Percentiles rank a stretch among this genome's conserved stretches.
Conservation (phyloP, 2,329 filamentous ascomycete genomes). For the Alternaria triticina region DNA sequence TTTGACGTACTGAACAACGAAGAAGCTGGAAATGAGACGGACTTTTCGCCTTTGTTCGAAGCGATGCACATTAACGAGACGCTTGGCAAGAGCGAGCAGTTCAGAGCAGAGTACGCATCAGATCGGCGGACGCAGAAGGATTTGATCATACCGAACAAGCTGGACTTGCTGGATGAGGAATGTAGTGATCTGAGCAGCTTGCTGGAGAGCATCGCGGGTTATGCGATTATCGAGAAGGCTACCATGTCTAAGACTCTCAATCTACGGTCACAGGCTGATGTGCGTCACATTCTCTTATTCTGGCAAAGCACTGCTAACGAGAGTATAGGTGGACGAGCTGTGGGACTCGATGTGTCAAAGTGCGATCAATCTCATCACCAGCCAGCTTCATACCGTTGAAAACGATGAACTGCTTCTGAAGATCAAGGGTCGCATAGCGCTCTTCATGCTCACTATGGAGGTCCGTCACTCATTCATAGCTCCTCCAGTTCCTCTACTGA, state of each 20-base stretch:
- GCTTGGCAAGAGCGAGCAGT: conserved; percentile 88
- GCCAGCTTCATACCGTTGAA: conserved; percentile 77
- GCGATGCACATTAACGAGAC: conserved; percentile 96
- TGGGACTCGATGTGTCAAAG: conserved; percentile 98
- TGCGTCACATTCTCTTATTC: conserved; percentile 50
- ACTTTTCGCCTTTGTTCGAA: conserved; percentile 94
- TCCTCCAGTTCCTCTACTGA: conserved; percentile 6
- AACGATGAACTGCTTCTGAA: conserved; percentile 92
- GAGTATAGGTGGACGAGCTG: conserved; percentile 81
- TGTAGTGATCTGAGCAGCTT: conserved; percentile 86
- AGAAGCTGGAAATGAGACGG: conserved; percentile 77
- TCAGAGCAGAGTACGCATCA: conserved; percentile 87
- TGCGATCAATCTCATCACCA: conserved; percentile 80
- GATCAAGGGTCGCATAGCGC: conserved; percentile 88
- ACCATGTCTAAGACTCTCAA: conserved; percentile 88
- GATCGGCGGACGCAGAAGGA: conserved; percentile 93
- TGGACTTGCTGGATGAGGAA: conserved; percentile 82
- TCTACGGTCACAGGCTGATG: conserved; percentile 79
- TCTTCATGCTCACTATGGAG: conserved; percentile 99
- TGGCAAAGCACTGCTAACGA: background rate
- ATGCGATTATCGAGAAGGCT: conserved; percentile 93
- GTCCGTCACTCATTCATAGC: conserved; percentile 55
- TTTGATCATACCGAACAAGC: conserved; percentile 75
- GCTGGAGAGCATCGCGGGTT: conserved; percentile 91
- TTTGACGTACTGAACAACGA: conserved; percentile 96